Conservation (phyloP, 306 rosid species). For the Clitoria ternatea region DNA sequence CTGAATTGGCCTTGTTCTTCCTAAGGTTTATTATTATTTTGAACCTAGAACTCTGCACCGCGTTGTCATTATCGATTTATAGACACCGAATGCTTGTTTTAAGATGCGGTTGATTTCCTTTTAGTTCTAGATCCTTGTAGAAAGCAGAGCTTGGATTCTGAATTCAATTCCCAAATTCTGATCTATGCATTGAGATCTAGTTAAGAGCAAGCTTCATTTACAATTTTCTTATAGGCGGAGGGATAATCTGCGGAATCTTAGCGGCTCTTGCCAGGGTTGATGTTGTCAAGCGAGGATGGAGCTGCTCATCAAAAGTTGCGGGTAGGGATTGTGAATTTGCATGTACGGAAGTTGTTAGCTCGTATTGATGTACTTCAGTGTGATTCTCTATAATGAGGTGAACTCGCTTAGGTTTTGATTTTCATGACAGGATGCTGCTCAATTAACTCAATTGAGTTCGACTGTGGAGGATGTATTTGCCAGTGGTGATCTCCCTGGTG, state of each 20-base stretch:
- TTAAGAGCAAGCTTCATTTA: neutral
- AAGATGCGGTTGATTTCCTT: neutral
- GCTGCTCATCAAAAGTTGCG: slow-evolving; percentile 88
- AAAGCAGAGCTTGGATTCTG: neutral
- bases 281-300: slow-evolving; percentile 96
- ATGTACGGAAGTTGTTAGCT: neutral
- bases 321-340: slow-evolving; percentile 42
- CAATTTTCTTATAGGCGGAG: slow-evolving; percentile 90
- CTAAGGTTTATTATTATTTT: too few species aligned
- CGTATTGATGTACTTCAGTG: neutral
- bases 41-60: too few species aligned
- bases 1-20: too few species aligned
- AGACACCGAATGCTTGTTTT: neutral
- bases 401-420: neutral
- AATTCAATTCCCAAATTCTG: neutral
- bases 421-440: slow-evolving; percentile 87
- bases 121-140: slow-evolving; percentile 4
- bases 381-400: slow-evolving; percentile 3
- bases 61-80: neutral
- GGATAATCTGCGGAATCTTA: slow-evolving; percentile 95
- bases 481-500: slow-evolving; percentile 96
- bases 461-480: slow-evolving; percentile 98
- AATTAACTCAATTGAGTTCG: slow-evolving; percentile 90
- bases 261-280: slow-evolving; percentile 93
- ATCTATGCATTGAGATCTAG: neutral